Base-by-base conservation (phyloP, 441 rosid species). In the Euphorbia corollata region DNA sequence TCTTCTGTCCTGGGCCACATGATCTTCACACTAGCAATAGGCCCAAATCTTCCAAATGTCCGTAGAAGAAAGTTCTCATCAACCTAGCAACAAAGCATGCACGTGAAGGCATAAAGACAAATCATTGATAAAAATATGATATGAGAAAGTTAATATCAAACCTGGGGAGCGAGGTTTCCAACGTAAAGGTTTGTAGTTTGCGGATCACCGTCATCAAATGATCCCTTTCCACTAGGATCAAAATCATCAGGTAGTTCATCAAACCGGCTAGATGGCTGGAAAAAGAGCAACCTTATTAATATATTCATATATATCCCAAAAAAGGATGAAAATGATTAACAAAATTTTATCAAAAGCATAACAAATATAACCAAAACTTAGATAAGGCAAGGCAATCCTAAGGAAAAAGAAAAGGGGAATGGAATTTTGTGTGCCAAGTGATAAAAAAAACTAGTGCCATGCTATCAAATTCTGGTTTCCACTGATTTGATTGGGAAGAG, bases 1-100 rank as follows among this genome's bases (percentile, higher is more conserved):
- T 95, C 99, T 58, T 95, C 99, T 61, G 99, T 92, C 80, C 98
- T 83, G 56, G 99, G 99, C 99, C 99, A 95, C 98, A 95, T 95
- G 81, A 95, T 92, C 82, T 95, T 92, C 74, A 95, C 98, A 78
- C 99, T 95, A 71, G 99, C 99, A 80, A 95, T 92, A 65, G 99
- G 98, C 64, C 99, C 99, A 86, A 95, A 95, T 87, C 99, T 90
- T 83, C 99, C 99, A 72, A 95, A 95, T 63, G 99, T 95, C 60
- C 99, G 85, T 55, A 95, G 79, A 80, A 92, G 98, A 78, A 95
- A 95, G 80, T 92, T 95, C 81, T 95, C 98, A 80, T 95, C 99
- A 70, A 94, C 99, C 99, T 94, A 80, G 60, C 45, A 71, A 56
- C 51, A 45, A 38, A 59, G 9, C 38, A 65, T 58, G 58, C 67